Conservation (phyloP, 176 grass and related monocot species). For the Oryza meridionalis region DNA sequence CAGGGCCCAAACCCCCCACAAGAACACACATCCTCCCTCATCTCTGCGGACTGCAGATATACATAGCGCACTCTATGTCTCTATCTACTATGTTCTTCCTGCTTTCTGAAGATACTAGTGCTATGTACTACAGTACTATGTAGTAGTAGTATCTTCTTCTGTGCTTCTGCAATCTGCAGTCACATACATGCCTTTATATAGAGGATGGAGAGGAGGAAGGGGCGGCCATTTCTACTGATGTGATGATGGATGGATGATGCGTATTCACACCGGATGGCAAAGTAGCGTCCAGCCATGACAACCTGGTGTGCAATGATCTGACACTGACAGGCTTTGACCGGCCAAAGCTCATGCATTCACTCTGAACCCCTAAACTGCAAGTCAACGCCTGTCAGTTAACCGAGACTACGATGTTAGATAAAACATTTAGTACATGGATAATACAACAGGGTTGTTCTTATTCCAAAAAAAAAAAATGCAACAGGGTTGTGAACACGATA, state of each 20-base stretch:
- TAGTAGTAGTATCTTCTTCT: background rate
- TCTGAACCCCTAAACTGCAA: background rate
- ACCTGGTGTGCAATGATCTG: background rate
- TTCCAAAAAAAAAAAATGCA: background rate
- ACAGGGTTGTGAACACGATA: background rate
- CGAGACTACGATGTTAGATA: background rate
- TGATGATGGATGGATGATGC: background rate
- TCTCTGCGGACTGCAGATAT: background rate
- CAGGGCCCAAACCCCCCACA: conserved; percentile 37
- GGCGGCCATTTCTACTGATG: background rate
- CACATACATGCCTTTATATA: conserved; percentile 20
- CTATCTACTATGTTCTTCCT: background rate
- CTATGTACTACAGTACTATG: too few species aligned
- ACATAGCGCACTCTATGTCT: background rate
- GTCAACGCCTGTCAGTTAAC: conserved; percentile 9
- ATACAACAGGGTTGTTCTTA: background rate
- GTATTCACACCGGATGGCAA: background rate
- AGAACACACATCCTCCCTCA: background rate
- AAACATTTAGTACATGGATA: background rate
- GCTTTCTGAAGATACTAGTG: background rate
- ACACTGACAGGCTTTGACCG: conserved; percentile 19
- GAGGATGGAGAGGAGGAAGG: background rate
- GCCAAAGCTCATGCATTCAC: conserved; percentile 42
- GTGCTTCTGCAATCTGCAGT: background rate
- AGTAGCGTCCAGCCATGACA: conserved; percentile 28